Percentiles rank a stretch among this genome's conserved stretches.
Conservation (phyloP, 306 rosid genomes). For the Mimosa bimucronata region DNA sequence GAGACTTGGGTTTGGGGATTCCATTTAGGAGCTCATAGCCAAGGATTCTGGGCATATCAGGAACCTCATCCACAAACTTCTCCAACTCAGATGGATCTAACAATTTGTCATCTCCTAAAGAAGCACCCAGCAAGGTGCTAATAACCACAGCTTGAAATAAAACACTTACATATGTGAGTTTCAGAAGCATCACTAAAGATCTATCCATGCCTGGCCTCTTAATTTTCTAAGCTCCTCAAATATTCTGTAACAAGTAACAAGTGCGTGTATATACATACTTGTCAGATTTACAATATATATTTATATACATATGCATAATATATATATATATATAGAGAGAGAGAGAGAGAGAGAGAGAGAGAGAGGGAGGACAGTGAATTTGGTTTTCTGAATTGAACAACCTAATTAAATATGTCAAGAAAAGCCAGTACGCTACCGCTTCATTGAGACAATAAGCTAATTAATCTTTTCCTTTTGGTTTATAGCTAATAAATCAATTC, state of each 20-base stretch:
- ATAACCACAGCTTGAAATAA: not conserved
- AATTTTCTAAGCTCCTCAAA: constrained; percentile 3
- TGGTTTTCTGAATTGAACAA: not conserved
- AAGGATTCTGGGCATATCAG: constrained; percentile 54
- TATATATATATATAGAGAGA: no score
- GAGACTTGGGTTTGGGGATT: constrained; percentile 50
- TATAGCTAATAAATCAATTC: not conserved
- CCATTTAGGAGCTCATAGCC: constrained; percentile 50
- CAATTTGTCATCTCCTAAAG: constrained; percentile 17
- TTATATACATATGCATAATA: no score
- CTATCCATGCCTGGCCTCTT: constrained; percentile 29
- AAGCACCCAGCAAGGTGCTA: not conserved
- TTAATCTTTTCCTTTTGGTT: not conserved
- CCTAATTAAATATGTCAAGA: not conserved
- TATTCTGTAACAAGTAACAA: not conserved
- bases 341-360: not conserved
- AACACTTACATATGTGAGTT: constrained; percentile 10
- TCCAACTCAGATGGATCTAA: constrained; percentile 44
- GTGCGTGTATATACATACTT: not conserved
- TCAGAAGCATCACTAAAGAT: constrained; percentile 4
- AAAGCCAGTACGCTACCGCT: not conserved
- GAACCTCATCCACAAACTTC: constrained; percentile 85
- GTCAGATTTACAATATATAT: not conserved
- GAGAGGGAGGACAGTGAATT: not conserved
- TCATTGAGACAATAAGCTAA: not conserved